Conservation (phyloP, 768 basidiomycete genomes). For the Hygrophorus russula region DNA sequence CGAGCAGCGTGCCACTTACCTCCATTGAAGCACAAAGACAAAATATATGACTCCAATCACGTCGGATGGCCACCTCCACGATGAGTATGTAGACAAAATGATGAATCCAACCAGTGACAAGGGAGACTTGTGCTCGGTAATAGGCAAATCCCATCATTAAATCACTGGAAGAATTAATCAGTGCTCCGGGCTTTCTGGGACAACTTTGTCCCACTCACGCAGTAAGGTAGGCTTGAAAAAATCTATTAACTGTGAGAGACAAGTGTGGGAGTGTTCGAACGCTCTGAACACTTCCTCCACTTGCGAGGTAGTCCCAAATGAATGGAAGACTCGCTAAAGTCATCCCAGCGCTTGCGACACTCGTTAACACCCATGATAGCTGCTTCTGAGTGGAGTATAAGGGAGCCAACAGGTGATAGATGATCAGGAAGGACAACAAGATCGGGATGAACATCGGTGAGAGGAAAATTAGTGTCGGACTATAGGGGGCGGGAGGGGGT, state of each 20-base stretch:
- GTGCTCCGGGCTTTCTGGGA: slow-evolving; percentile 9
- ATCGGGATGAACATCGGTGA: slow-evolving; percentile 9
- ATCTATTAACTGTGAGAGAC: slow-evolving; percentile 18
- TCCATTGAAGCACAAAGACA: slow-evolving; percentile 37
- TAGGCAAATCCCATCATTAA: slow-evolving; percentile 31
- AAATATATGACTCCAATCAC: slow-evolving; percentile 30
- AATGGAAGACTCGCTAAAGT: slow-evolving; percentile 29
- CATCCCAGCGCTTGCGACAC: slow-evolving; percentile 28
- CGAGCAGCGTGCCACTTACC: slow-evolving; percentile 14
- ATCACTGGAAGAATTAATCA: slow-evolving; percentile 21
- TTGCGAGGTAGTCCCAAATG: slow-evolving; percentile 16
- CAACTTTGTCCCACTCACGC: slow-evolving; percentile 15
- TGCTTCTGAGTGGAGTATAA: slow-evolving; percentile 26
- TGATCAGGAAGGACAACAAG: slow-evolving; percentile 10
- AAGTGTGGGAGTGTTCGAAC: slow-evolving; percentile 13
- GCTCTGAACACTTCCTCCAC: slow-evolving; percentile 16
- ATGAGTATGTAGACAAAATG: slow-evolving; percentile 31
- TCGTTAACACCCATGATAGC: slow-evolving; percentile 36
- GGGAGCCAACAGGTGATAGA: slow-evolving; percentile 20
- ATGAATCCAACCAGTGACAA: slow-evolving; percentile 47
- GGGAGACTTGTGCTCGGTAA: slow-evolving; percentile 35
- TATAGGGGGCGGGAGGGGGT: no score
- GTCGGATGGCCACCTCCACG: slow-evolving; percentile 25
- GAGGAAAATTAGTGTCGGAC: not conserved
- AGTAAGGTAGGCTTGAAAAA: slow-evolving; percentile 38